Conservation (phyloP, 2,329 filamentous ascomycete species). For the Harringtonia lauricola region DNA sequence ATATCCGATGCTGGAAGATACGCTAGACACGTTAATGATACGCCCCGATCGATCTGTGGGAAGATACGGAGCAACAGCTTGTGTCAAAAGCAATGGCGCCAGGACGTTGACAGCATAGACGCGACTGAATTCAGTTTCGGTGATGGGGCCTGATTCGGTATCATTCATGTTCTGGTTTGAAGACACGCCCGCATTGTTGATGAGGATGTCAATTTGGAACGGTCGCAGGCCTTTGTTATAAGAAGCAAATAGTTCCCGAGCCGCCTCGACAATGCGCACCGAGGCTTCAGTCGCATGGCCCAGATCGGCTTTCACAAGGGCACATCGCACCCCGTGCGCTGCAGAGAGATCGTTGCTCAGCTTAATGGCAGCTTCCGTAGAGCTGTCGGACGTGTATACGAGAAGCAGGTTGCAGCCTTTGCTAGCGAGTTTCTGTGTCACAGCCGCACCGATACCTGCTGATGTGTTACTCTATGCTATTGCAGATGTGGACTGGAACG, state of each 20-base stretch:
- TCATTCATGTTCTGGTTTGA: neutral
- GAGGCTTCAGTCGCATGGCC: slow-evolving; percentile 13
- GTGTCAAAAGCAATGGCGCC: slow-evolving; percentile 43
- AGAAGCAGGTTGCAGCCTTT: slow-evolving; percentile 50
- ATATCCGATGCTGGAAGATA: slow-evolving; percentile 39
- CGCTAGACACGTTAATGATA: slow-evolving; percentile 45
- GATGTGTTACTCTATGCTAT: too few species aligned
- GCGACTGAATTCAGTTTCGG: slow-evolving; percentile 1
- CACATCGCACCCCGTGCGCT: slow-evolving; percentile 11
- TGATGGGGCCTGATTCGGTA: neutral
- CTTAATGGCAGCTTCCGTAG: slow-evolving; percentile 22
- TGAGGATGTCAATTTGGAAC: slow-evolving; percentile 17
- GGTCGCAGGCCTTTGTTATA: slow-evolving; percentile 38
- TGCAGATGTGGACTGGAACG: too few species aligned
- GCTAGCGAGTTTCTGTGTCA: slow-evolving; percentile 43
- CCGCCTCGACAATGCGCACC: neutral
- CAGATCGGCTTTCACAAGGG: slow-evolving; percentile 7
- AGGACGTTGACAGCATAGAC: slow-evolving; percentile 49
- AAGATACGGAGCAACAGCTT: slow-evolving; percentile 41
- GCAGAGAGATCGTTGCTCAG: slow-evolving; percentile 30
- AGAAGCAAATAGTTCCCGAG: slow-evolving; percentile 20
- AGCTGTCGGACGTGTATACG: slow-evolving; percentile 29
- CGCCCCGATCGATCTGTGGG: slow-evolving; percentile 45
- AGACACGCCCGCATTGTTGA: slow-evolving; percentile 3
- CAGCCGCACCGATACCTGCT: slow-evolving; percentile 48